Percentiles rank a stretch among this genome's conserved stretches.
These are phyloP conservation scores for Cynara cardunculus DNA, from an alignment of 129 eudicot genomes.

Conservation along the genomic window DNA sequence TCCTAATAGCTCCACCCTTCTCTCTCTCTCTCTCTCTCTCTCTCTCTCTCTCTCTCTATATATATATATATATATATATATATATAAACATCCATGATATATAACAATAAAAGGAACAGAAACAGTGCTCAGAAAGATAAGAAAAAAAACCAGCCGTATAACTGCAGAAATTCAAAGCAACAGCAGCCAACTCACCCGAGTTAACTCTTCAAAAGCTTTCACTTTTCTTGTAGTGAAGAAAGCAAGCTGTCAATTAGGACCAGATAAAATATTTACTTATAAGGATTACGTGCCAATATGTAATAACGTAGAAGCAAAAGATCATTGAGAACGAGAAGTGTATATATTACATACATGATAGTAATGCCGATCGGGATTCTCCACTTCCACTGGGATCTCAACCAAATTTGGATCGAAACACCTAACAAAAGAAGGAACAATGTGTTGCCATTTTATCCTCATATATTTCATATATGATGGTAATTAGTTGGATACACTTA, in stretches of 20 bases:
- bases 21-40: no score
- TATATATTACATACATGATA: constrained; percentile 61
- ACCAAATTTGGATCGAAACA: constrained; percentile 76
- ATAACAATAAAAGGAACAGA: neutral
- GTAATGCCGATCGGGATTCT: constrained; percentile 82
- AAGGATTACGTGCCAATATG: neutral
- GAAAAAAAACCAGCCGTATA: neutral
- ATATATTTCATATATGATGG: neutral
- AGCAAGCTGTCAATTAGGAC: constrained; percentile 60
- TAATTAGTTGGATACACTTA: no score
- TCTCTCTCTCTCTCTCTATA: no score
- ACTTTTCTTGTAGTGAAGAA: constrained; percentile 82
- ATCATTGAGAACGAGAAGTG: neutral
- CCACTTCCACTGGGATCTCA: constrained; percentile 92
- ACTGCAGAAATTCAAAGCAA: neutral
- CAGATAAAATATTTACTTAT: neutral
- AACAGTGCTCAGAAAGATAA: neutral
- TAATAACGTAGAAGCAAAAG: neutral
- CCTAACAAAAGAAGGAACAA: constrained; percentile 32
- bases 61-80: no score
- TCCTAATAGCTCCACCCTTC: no score
- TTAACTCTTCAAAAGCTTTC: constrained; percentile 82
- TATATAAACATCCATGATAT: no score
- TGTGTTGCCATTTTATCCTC: neutral
- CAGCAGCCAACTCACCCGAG: constrained; percentile 61